These are phyloP conservation scores for Elaeagnus macrophylla DNA, from an alignment of 306 rosid genomes.

Conservation along the genomic window DNA sequence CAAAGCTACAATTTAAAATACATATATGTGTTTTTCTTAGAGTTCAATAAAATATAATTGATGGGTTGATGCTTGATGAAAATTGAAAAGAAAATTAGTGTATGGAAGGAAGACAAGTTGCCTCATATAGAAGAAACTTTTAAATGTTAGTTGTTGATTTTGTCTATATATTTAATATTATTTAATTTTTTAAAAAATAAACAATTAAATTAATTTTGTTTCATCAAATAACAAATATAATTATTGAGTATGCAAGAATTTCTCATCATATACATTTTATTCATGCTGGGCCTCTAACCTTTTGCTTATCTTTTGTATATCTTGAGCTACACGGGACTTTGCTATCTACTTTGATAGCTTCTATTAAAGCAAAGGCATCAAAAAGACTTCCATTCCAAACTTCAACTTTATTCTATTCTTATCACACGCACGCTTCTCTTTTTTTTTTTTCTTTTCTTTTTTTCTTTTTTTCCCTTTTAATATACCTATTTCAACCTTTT, in stretches of 20 bases:
- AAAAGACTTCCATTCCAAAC: slow-evolving; percentile 18
- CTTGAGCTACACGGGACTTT: slow-evolving; percentile 56
- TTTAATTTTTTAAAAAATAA: too few species aligned
- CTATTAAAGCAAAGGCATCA: slow-evolving; percentile 26
- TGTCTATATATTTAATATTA: too few species aligned
- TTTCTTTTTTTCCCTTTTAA: too few species aligned
- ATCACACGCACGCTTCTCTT: not conserved
- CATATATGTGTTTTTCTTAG: not conserved
- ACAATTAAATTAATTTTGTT: too few species aligned
- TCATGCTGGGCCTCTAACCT: not conserved
- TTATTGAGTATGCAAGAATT: too few species aligned
- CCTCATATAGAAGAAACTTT: too few species aligned
- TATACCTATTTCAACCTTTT: too few species aligned
- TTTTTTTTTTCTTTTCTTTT: slow-evolving; percentile 30
- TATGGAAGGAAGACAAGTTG: slow-evolving; percentile 28
- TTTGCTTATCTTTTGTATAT: slow-evolving; percentile 21
- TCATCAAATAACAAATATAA: too few species aligned
- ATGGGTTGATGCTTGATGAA: slow-evolving; percentile 12
- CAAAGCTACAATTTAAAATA: too few species aligned
- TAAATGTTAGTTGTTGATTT: too few species aligned
- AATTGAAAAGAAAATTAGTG: slow-evolving; percentile 24
- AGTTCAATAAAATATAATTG: not conserved
- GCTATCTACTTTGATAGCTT: slow-evolving; percentile 18
- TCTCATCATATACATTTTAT: not conserved
- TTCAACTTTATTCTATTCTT: slow-evolving; percentile 39